Percentiles rank a stretch among this genome's conserved stretches.
These are phyloP conservation scores for Solanum dulcamara DNA, from an alignment of 257 asterid genomes.

Conservation along the genomic window DNA sequence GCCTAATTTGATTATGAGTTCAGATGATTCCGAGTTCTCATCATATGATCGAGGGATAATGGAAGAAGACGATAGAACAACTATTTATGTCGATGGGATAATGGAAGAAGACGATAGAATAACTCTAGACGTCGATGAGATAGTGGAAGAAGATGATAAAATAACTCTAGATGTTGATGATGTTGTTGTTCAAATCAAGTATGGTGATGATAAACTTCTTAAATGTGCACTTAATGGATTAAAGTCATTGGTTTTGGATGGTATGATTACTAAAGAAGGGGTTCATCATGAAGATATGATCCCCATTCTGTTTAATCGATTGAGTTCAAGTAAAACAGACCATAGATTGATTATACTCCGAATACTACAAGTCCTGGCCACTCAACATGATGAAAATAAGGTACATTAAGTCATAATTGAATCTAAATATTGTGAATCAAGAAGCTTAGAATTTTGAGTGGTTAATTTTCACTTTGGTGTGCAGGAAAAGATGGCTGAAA, in stretches of 20 bases:
- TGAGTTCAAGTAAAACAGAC: slow-evolving; percentile 29
- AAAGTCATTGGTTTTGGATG: slow-evolving; percentile 30
- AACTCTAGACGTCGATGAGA: slow-evolving; percentile 28
- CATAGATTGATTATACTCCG: slow-evolving; percentile 43
- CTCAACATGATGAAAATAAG: slow-evolving; percentile 38
- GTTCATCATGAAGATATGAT: slow-evolving; percentile 41
- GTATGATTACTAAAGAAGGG: slow-evolving; percentile 21
- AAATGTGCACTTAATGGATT: slow-evolving; percentile 31
- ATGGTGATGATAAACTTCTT: slow-evolving; percentile 39
- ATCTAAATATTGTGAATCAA: not conserved
- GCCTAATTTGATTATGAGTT: slow-evolving; percentile 15
- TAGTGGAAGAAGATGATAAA: slow-evolving; percentile 25
- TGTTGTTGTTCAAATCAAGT: slow-evolving; percentile 32
- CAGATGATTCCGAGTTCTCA: slow-evolving; percentile 32
- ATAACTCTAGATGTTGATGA: slow-evolving; percentile 34
- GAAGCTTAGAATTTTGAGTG: not conserved
- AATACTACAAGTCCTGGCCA: slow-evolving; percentile 29
- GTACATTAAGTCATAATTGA: slow-evolving; percentile 15
- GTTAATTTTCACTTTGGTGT: slow-evolving; percentile 24
- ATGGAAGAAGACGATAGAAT: slow-evolving; percentile 36
- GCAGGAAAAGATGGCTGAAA: slow-evolving; percentile 75
- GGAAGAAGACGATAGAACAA: slow-evolving; percentile 22
- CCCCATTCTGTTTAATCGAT: slow-evolving; percentile 26
- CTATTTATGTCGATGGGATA: slow-evolving; percentile 26
- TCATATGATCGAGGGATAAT: slow-evolving; percentile 6